Percentiles rank a stretch among this genome's conserved stretches.
phyloP scores from a whole-genome alignment of 2,329 filamentous ascomycete species.

The Calonectria naviculata region DNA sequence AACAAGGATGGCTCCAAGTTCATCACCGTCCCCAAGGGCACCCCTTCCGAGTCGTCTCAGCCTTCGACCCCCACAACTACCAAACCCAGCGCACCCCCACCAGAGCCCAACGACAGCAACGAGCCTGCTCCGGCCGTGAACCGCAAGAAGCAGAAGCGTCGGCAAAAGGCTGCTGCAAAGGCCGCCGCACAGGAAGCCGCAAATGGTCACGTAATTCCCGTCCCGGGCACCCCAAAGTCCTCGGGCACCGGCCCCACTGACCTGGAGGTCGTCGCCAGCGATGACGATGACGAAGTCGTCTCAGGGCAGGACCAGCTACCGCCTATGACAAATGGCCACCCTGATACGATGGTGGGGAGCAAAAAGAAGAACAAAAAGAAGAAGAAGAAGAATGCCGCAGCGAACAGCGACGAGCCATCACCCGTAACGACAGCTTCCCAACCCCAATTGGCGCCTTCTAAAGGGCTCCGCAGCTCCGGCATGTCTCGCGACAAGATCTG shows the following conservation, averaged over 20 bases:
- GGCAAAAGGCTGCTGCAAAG: constrained; percentile 84
- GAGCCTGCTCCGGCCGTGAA: constrained; percentile 70
- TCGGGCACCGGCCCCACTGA: constrained; percentile 46
- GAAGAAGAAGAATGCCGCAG: constrained; percentile 66
- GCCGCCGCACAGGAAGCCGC: constrained; percentile 58
- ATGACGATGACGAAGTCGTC: constrained; percentile 62
- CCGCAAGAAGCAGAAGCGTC: constrained; percentile 94
- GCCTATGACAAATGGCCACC: constrained; percentile 44
- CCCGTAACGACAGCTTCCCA: constrained; percentile 29
- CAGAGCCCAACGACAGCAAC: constrained; percentile 42
- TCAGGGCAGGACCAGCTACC: constrained; percentile 47
- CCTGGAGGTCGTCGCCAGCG: constrained; percentile 66
- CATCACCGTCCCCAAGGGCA: constrained; percentile 71
- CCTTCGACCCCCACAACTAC: constrained; percentile 62
- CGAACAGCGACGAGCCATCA: constrained; percentile 34
- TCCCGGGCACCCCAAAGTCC: constrained; percentile 37
- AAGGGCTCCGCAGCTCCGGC: constrained; percentile 49
- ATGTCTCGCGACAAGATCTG: constrained; percentile 89
- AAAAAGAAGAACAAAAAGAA: constrained; percentile 77
- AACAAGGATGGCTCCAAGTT: constrained; percentile 78
- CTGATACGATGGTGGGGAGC: constrained; percentile 35
- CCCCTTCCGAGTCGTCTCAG: constrained; percentile 63
- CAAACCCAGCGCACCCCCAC: constrained; percentile 47
- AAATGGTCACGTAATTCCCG: constrained; percentile 55
- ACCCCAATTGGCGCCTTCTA: constrained; percentile 40